Evolutionary conservation across 106 monocot species (phyloP).

Genomic region (Narthecium ossifragum): DNA sequence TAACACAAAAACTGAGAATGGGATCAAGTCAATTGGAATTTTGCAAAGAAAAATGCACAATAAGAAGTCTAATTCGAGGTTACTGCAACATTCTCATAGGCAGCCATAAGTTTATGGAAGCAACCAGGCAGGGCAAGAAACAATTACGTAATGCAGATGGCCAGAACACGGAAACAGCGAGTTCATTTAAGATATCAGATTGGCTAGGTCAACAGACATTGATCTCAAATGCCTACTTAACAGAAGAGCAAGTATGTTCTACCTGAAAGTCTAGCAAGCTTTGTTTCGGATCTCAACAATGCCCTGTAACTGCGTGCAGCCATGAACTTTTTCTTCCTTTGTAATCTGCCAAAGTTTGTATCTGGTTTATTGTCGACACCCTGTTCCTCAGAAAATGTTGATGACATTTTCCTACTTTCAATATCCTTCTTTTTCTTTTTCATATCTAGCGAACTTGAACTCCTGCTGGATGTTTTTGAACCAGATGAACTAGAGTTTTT

Average conservation of each 20-base stretch:
- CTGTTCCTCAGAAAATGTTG: not conserved
- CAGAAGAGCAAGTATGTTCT: not conserved
- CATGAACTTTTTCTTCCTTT: conserved; percentile 16
- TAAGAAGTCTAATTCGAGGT: too few species aligned
- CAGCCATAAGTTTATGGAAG: too few species aligned
- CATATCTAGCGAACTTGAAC: not conserved
- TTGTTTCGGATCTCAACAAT: conserved; percentile 1
- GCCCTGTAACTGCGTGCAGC: conserved; percentile 20
- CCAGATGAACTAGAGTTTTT: conserved; percentile 23
- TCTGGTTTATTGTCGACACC: conserved; percentile 1
- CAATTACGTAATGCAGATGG: too few species aligned
- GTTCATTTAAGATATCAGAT: too few species aligned
- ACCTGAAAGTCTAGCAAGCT: conserved; percentile 21
- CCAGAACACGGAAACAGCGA: too few species aligned
- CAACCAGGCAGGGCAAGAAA: too few species aligned
- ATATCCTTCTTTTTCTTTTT: conserved; percentile 8
- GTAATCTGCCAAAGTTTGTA: not conserved
- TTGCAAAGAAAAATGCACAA: too few species aligned
- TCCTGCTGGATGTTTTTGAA: conserved; percentile 8
- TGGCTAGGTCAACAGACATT: too few species aligned
- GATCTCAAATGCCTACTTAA: too few species aligned
- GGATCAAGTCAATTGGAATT: too few species aligned
- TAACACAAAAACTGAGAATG: too few species aligned
- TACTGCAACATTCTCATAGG: too few species aligned
- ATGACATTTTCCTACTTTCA: not conserved